These are phyloP conservation scores for Cutaneotrichosporon dermatis DNA, from an alignment of 1,284 basidiomycete species.

Conservation along the genomic window DNA sequence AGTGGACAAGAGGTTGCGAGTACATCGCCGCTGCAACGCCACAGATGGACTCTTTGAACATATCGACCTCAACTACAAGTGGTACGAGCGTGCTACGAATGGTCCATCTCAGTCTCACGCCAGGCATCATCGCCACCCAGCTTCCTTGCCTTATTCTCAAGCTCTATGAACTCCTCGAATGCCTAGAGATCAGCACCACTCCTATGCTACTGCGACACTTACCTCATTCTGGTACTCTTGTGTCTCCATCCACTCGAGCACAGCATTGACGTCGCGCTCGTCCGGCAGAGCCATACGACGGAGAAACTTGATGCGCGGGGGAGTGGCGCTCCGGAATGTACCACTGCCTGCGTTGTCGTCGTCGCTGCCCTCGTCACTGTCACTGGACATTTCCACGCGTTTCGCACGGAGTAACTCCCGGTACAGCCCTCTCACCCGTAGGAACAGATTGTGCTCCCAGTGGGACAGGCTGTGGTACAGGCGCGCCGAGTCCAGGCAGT, in stretches of 20 bases:
- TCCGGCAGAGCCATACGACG: not conserved
- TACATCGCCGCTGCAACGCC: no score
- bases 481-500: not conserved
- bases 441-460: conserved; percentile 8
- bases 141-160: not conserved
- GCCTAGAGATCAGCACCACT: not conserved
- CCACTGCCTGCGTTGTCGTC: not conserved
- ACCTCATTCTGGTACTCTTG: conserved; percentile 1
- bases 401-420: conserved; percentile 7
- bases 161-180: not conserved
- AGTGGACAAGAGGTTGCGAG: no score
- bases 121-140: not conserved
- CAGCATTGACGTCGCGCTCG: conserved; percentile 2
- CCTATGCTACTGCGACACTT: not conserved
- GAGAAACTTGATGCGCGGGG: no score
- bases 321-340: no score
- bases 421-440: conserved; percentile 1
- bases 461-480: conserved; percentile 7
- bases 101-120: not conserved
- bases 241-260: conserved; percentile 6
- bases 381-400: not conserved
- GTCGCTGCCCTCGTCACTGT: not conserved
- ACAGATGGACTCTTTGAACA: no score
- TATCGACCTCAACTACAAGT: no score
- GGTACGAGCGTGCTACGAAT: not conserved